Base-by-base conservation (phyloP, 495 filamentous ascomycete genomes). In the Collariella sp. region DNA sequence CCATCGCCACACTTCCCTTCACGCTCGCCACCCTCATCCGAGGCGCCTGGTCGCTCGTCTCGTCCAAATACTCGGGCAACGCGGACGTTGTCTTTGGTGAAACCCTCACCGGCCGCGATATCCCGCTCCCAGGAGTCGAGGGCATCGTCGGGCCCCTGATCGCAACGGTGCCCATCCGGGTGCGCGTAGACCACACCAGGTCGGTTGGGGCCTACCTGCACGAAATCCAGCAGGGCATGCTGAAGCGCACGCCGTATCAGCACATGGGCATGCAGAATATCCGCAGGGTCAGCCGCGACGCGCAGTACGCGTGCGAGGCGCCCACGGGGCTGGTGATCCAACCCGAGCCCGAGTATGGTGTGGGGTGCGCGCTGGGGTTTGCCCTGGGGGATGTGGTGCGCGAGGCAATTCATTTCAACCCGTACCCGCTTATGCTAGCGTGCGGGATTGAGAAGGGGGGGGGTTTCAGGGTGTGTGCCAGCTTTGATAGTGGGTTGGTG, bases 201-300 rank as follows among this genome's bases (percentile, higher is more conserved):
- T n/a, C 55, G n/a, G 43, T 65, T 3, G 33, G 34, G 11, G 16
- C 34, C 3, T 74, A 67, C 55, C 64, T 83, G 7, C 71, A 75
- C 31, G 43, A 64, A 0, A 69, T 88, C 2, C 80, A 85, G 43
- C 69, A 79, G 35, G 66, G 74, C 13, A 71, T 76, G 20, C 63
- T 80, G 18, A 69, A 70, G 1, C 75, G 77, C 1, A 79, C 82
- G 5, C 73, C 80, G 0, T 81, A 82, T 61, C 79, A 89, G 64
- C 83, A 87, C 44, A 74, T 79, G 61, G 85, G 86, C 7, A 72
- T 89, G 64, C 82, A 86, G 64, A 76, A 85, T 48, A 89, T 89
- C 54, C 72, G 79, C 52, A 72, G 74, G 19, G 70, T 87, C 34
- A 81, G 78, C 59, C 59, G 69, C 0, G 83, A 87, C 57, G 79